phyloP scores from a whole-genome alignment of 2,329 filamentous ascomycete genomes.

The Fusarium multiceps region DNA sequence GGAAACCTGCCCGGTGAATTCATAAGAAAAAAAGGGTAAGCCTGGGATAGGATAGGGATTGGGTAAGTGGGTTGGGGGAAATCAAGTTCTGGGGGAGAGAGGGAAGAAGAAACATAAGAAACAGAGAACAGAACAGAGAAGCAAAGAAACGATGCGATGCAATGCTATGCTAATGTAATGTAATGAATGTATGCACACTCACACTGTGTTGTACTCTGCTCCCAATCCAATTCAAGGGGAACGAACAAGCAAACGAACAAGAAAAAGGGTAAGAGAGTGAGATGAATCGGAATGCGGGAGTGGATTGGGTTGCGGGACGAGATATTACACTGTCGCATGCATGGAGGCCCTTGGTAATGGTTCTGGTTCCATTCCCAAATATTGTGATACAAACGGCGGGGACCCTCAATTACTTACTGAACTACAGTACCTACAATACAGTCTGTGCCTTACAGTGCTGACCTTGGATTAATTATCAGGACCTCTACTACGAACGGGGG shows the following conservation, averaged over 20 bases:
- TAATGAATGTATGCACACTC: constrained; percentile 1
- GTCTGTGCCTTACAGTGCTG: constrained; percentile 18
- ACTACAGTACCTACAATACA: background rate
- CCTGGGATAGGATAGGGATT: constrained; percentile 10
- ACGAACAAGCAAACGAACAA: constrained; percentile 13
- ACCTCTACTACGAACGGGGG: constrained; percentile 4
- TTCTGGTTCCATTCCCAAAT: constrained; percentile 2
- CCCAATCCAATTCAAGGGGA: constrained; percentile 14
- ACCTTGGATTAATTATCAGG: constrained; percentile 26
- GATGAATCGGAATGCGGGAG: constrained; percentile 37
- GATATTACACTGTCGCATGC: constrained; percentile 29
- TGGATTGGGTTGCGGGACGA: constrained; percentile 26
- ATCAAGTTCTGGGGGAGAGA: constrained; percentile 26
- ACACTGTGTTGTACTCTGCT: constrained; percentile 30
- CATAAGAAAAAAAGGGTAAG: constrained; percentile 28
- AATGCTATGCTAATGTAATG: background rate
- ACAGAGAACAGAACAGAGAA: constrained; percentile 1
- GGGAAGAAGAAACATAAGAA: constrained; percentile 16
- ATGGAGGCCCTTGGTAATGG: constrained; percentile 22
- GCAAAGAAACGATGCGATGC: background rate
- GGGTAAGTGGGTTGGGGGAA: constrained; percentile 32
- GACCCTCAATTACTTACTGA: constrained; percentile 2
- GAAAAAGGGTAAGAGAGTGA: constrained; percentile 19
- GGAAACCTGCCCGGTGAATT: constrained; percentile 30
- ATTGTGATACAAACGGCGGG: constrained; percentile 21